Evolutionary conservation across 345 rosid genomes (phyloP).

Genomic region (Salix caprea): DNA sequence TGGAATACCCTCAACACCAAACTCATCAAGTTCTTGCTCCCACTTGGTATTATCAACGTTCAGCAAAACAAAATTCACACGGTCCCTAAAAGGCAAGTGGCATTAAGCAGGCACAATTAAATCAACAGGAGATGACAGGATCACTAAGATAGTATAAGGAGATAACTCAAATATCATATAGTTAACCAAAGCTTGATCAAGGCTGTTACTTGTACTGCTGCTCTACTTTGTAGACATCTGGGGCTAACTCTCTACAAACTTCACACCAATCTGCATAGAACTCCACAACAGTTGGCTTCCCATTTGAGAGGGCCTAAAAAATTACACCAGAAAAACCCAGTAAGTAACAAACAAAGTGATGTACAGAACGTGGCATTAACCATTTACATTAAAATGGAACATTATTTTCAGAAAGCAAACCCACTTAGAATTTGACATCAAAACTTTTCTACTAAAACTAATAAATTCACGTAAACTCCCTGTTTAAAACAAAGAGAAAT

Average conservation of each 20-base stretch:
- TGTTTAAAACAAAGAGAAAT: too few species aligned
- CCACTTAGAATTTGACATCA: too few species aligned
- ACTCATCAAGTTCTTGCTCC: constrained; percentile 96
- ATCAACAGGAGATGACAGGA: neutral
- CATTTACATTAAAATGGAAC: too few species aligned
- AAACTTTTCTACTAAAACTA: too few species aligned
- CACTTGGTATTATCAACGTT: constrained; percentile 95
- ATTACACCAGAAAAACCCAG: neutral
- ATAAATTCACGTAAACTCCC: too few species aligned
- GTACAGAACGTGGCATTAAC: too few species aligned
- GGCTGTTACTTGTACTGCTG: constrained; percentile 74
- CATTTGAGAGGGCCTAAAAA: constrained; percentile 75
- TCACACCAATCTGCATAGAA: constrained; percentile 99
- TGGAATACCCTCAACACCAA: constrained; percentile 96
- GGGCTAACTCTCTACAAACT: constrained; percentile 90
- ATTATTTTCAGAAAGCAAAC: too few species aligned
- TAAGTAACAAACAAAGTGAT: too few species aligned
- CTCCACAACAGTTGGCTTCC: constrained; percentile 93
- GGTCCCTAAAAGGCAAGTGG: constrained; percentile 35
- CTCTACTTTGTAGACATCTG: constrained; percentile 86
- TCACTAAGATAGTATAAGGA: neutral
- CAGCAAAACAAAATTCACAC: constrained; percentile 92
- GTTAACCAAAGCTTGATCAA: neutral
- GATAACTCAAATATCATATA: neutral
- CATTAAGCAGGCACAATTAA: neutral